Base-by-base conservation (phyloP, 2,329 filamentous ascomycete species). In the Karstenula rhodostoma region DNA sequence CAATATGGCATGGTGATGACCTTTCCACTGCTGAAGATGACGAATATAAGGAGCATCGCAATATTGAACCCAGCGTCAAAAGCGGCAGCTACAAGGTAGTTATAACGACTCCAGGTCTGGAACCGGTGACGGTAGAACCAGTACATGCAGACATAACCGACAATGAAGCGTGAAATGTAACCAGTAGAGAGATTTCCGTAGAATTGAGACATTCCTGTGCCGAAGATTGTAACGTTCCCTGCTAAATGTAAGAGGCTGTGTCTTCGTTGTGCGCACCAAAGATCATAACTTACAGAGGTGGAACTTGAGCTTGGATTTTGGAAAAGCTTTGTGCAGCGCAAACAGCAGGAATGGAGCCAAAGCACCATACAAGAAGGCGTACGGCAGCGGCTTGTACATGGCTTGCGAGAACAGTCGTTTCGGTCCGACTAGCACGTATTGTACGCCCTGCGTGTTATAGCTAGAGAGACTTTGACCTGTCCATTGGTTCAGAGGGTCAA, bases 41-140 rank as follows among this genome's bases (percentile, higher is more conserved):
- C 69, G 70, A 88, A 89, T n/a, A 87, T 83, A 19, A 88, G 76
- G 61, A 89, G 65, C 81, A 88, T 82, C 63, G 87, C 87, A 22
- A 88, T 76, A 69, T 89, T 89, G 69, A 87, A 89, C 0, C 85
- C 86, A 0, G 86, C 85, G 71, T 89, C 86, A 65, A 88, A 86
- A 0, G 86, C 86, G 1, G 86, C 86, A 0, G 85, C 86, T 17
- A 88, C 71, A 35, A 89, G 82, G 65, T 87, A 89, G 63, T 87
- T 88, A 73, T 87, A 89, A 17, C 83, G 75, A 50, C 84, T 83
- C 86, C 86, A 89, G 8, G 87, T 74, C 56, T 85, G 79, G 58
- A 87, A 87, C 15, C 83, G 78, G 33, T 84, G 80, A 0, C 86
- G 76, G 61, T 86, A 88, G 4, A 83, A 82, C 80, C 82, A 86